A percentile compares a stretch with the other conserved stretches of the same genome.
phyloP scores from a whole-genome alignment of 148 eudicot species.

The Cornus suecica region DNA sequence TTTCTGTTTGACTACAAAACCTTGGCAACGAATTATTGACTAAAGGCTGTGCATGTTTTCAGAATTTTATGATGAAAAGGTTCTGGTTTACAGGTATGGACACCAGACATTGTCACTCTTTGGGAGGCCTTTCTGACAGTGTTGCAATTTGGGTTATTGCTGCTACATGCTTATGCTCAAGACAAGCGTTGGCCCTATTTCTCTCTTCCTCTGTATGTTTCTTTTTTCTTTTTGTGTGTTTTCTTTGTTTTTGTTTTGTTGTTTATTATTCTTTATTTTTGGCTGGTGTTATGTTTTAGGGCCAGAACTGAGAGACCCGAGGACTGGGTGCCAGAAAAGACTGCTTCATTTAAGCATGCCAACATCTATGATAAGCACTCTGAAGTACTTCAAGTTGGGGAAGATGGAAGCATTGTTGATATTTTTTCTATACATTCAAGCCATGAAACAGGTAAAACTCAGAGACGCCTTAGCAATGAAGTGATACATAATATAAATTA shows the following conservation, averaged over 20 bases:
- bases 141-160: constrained; percentile 71
- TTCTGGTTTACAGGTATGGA: constrained; percentile 68
- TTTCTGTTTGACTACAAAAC: not conserved
- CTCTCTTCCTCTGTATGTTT: constrained; percentile 79
- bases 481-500: not conserved
- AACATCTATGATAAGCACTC: constrained; percentile 25
- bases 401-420: constrained; percentile 39
- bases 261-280: constrained; percentile 8
- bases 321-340: constrained; percentile 89
- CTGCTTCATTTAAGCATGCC: constrained; percentile 22
- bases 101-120: constrained; percentile 73
- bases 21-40: not conserved
- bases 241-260: not conserved
- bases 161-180: constrained; percentile 86
- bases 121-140: constrained; percentile 82
- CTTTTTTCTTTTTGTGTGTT: constrained; percentile 11
- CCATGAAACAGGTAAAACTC: constrained; percentile 38
- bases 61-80: not conserved
- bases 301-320: constrained; percentile 66
- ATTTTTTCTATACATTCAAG: constrained; percentile 65
- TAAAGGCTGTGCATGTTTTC: not conserved
- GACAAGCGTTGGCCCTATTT: constrained; percentile 88
- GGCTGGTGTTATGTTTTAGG: constrained; percentile 36
- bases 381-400: constrained; percentile 33
- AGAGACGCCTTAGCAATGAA: not conserved